phyloP scores from a whole-genome alignment of 257 asterid species.

The Nemophila menziesii region DNA sequence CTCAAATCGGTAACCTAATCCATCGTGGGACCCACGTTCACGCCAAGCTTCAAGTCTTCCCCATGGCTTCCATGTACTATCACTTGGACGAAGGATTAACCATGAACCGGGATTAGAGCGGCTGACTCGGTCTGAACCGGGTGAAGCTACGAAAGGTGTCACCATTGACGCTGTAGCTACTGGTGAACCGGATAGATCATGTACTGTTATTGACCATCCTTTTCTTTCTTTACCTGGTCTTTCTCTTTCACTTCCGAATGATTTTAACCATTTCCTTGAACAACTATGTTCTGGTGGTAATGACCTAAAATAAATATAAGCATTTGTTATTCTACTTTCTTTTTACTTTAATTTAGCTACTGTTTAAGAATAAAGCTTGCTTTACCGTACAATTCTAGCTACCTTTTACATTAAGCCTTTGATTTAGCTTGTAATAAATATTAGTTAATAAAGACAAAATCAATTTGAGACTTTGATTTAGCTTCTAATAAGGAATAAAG shows the following conservation, averaged over 20 bases:
- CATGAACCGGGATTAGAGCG: constrained; percentile 85
- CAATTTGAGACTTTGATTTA: too few relatives aligned
- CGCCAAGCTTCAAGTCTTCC: constrained; percentile 96
- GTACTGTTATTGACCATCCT: constrained; percentile 88
- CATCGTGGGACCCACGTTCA: constrained; percentile 59
- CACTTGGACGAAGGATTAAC: constrained; percentile 79
- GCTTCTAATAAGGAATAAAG: too few relatives aligned
- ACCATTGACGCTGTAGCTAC: constrained; percentile 92
- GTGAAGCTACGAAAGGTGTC: constrained; percentile 82
- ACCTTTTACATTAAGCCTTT: too few relatives aligned
- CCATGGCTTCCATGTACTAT: constrained; percentile 91
- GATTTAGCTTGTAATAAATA: too few relatives aligned
- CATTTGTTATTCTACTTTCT: too few relatives aligned
- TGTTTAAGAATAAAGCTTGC: too few relatives aligned
- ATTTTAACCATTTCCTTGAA: constrained; percentile 53
- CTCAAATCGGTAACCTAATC: constrained; percentile 66
- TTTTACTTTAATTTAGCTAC: too few relatives aligned
- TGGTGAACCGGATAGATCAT: constrained; percentile 84
- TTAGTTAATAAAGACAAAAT: too few relatives aligned
- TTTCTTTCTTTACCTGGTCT: constrained; percentile 76
- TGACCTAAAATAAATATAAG: constrained; percentile 33
- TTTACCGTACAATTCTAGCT: too few relatives aligned
- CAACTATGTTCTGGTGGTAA: constrained; percentile 46
- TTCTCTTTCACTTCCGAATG: constrained; percentile 85
- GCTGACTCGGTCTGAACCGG: constrained; percentile 86